Evolutionary conservation across 2,329 filamentous ascomycete genomes (phyloP).

Genomic region (Botrytis galanthina): DNA sequence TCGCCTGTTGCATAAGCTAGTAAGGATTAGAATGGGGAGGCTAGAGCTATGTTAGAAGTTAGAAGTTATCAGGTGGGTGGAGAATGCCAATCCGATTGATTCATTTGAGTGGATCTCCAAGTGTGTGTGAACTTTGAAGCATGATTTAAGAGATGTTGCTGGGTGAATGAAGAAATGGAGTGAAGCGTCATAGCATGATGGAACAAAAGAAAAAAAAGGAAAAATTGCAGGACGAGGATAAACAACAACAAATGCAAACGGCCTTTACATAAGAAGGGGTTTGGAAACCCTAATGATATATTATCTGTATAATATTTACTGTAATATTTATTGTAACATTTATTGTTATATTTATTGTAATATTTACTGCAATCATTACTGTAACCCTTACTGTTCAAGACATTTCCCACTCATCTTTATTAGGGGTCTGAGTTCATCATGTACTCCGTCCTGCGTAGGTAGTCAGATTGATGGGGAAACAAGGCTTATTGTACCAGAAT

Average conservation of each 20-base stretch:
- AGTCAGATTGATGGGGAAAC: constrained; percentile 3
- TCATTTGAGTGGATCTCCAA: constrained; percentile 1
- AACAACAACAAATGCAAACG: background rate
- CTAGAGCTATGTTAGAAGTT: background rate
- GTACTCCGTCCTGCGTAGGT: background rate
- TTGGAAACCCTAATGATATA: background rate
- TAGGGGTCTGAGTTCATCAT: background rate
- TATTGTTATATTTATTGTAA: too few relatives aligned
- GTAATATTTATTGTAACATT: too few relatives aligned
- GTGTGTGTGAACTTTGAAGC: too few relatives aligned
- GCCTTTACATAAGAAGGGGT: background rate
- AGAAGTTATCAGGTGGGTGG: background rate
- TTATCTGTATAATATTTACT: background rate
- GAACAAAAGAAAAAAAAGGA: background rate
- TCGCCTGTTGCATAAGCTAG: constrained; percentile 8
- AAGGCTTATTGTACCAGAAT: background rate
- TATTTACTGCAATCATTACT: too few relatives aligned
- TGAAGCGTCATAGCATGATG: background rate
- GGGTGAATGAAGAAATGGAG: constrained; percentile 11
- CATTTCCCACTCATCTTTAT: background rate
- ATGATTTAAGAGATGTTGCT: constrained; percentile 6
- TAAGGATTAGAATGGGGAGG: constrained; percentile 8
- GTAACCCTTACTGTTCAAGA: too few relatives aligned
- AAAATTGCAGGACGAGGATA: background rate
- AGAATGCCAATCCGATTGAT: background rate